Base-by-base conservation (phyloP, 1,284 basidiomycete genomes). In the Lentinus polychrous region DNA sequence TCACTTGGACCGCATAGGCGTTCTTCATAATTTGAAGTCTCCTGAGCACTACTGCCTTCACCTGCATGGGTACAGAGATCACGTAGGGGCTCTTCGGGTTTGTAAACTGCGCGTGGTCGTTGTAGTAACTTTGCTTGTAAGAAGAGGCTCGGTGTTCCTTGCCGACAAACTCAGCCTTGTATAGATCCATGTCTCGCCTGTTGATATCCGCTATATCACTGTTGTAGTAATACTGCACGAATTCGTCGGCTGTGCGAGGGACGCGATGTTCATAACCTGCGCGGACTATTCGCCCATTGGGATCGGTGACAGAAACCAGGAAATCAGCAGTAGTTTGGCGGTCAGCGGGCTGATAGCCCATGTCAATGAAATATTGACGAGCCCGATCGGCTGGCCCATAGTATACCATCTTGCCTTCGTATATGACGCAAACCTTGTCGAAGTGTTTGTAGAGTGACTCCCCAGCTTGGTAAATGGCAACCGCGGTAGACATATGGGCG, bases 21-120 rank as follows among this genome's bases (percentile, higher is more conserved):
- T 87, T 87, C 39, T 68, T 65, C 22, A 86, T 59, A 55, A 91
- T 86, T 61, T 86, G 85, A 15, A 76, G 64, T 24, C 84, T 69
- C 38, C 87, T 71, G 8, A 65, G 57, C 73, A 88, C 81, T 43
- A 86, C 77, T 3, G 82, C 75, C n/a, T 76, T 66, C 14, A 76
- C 74, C 63, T 91, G 86, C 75, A 83, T 78, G 27, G 42, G 55
- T 8, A 57, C 59, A 34, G 56, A 59, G 42, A 61, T 58, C 37
- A 62, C 59, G 47, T 60, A 69, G 20, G 66, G 55, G 45, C 60
- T 64, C 46, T 55, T 57, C 55, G 59, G 60, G 45, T 42, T 49
- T 46, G 60, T 48, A 43, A 56, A 60, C 45, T 55, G 58, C 0
- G 81, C 74, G 46, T 71, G 76, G 58, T 83, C 81, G 11, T 69